Evolutionary conservation across 441 rosid species (phyloP), one percentile per base, ranked within the genome.

Genomic region (Mallotus japonicus): DNA sequence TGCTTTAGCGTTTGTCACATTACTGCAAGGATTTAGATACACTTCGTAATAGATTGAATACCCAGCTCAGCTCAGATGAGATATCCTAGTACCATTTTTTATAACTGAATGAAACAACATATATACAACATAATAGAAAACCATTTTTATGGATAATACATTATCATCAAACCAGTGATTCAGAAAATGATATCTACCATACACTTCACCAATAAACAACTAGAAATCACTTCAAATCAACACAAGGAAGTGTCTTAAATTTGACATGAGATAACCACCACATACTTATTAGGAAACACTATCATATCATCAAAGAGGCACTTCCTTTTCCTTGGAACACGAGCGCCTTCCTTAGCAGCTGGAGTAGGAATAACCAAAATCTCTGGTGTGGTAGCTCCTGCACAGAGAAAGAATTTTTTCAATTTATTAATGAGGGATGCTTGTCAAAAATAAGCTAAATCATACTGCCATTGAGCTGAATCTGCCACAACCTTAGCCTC

Each of bases 271-370:
- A 55, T 32, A 15, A 58, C 5, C 10, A 62, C 17, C n/a, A 37
- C 77, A 57, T 91, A 95, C 99, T 69, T 74, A 80, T 85, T 91
- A 32, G 96, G 85, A 80, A 91, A 83, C 60, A 86, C 76, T 37
- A 83, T 81, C 62, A 79, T 74, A 46, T 89, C 88, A 78, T 95
- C 99, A 58, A 78, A 78, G 51, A 85, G 37, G 77, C 89, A 88
- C 77, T 86, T 89, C 73, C 92, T 82, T 81, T 90, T 90, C 81
- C 85, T 80, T 62, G 77, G 66, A 74, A 60, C 62, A 68, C 75
- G 85, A 62, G 79, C 63, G 73, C 67, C 69, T 79, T 94, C 97
- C 83, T 79, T 88, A 34, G 81, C 65, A 42, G 89, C 85, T 22
- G 97, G 97, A 1, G 97, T 90, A 53, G 74, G 85, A 70, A 90